Conservation (phyloP, 2,329 filamentous ascomycete genomes). For the Cytospora leucostoma region DNA sequence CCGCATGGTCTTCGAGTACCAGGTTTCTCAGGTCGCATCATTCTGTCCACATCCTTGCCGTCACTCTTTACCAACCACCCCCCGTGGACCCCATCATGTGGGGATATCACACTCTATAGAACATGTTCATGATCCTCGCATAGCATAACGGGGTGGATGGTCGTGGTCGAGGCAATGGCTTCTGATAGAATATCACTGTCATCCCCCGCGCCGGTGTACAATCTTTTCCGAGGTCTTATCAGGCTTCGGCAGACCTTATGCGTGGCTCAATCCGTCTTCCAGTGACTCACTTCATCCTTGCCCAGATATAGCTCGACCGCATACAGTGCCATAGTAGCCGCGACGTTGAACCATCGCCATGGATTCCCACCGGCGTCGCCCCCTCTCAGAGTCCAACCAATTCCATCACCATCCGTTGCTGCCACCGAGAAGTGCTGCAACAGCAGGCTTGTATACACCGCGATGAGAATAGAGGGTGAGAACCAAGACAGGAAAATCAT, state of each 20-base stretch:
- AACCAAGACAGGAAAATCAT: slow-evolving; percentile 89
- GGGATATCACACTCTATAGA: background rate
- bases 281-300: slow-evolving; percentile 84
- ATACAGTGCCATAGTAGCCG: slow-evolving; percentile 85
- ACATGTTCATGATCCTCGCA: background rate
- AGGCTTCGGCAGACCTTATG: background rate
- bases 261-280: slow-evolving; percentile 80
- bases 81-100: background rate
- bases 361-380: slow-evolving; percentile 81
- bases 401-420: slow-evolving; percentile 54
- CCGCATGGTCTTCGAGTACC: background rate
- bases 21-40: background rate
- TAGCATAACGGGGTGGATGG: background rate
- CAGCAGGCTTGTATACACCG: slow-evolving; percentile 92
- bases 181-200: background rate
- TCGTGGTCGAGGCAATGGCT: background rate
- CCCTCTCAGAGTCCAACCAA: slow-evolving; percentile 81
- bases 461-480: slow-evolving; percentile 89
- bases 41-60: background rate
- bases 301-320: slow-evolving; percentile 87
- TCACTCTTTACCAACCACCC: background rate
- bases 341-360: slow-evolving; percentile 93
- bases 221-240: background rate
- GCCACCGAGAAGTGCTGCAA: slow-evolving; percentile 89
- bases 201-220: background rate